Evolutionary conservation across 345 rosid species (phyloP), one percentile per base, ranked within the genome.

Genomic region (Cardamine chenopodiifolia): DNA sequence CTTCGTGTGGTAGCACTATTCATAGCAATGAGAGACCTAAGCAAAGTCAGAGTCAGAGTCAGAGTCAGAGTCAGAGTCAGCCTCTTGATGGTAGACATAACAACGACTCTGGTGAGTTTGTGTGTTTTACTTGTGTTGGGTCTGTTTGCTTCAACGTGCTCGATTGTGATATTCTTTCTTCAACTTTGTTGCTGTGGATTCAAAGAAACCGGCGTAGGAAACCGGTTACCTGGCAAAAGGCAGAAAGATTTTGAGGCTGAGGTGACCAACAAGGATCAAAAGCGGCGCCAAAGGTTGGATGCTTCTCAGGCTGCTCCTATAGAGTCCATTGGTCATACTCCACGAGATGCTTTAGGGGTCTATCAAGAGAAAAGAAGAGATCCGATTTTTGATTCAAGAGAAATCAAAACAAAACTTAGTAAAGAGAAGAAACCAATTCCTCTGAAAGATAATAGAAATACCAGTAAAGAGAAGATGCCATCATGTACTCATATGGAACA

Each of bases 161-260:
- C 25, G 23, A 44, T 65, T 57, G 31, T 86, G 82, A 79, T 77
- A 39, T 69, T 55, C 59, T 78, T 77, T 74, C 74, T 83, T 86
- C 82, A 59, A 74, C 72, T 83, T 86, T 86, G 60, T 73, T 79
- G 70, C 83, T 60, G 75, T 78, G 60, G 80, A 67, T 83, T 77
- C 85, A 71, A 88, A 88, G 93, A 82, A 79, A 82, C 80, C 85
- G 52, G 70, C 75, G 63, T 80, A 40, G 83, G 84, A 84, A 78
- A 81, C 78, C 71, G 75, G 70, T 79, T 86, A 85, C 82, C 84
- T 78, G 37, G 50, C 25, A 86, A 78, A 79, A 79, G 85, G 85
- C 84, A 82, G 31, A 75, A 74, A 72, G 82, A 81, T 85, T 84
- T 52, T 55, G 20, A 55, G 22, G 37, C 6, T 11, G 81, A 80